Base-by-base conservation (phyloP, 345 rosid species). In the Eucalyptus rudis region DNA sequence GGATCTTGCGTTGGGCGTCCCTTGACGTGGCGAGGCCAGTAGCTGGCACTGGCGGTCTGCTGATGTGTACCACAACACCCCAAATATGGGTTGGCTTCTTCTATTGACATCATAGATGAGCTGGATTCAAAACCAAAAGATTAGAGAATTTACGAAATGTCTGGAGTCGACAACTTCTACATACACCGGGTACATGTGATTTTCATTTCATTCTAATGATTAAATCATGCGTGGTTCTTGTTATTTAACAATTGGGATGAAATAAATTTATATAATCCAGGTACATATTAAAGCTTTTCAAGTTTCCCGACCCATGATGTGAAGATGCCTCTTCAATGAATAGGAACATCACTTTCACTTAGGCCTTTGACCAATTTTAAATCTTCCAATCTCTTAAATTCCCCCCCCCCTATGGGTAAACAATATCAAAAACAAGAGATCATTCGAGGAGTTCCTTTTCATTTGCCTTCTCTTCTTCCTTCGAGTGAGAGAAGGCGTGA, bases 281-380 rank as follows among this genome's bases (percentile, higher is more conserved):
- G 2, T 68, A 19, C 7, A 10, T 36, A 19, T 13, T 36, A 4
- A 36, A 10, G 7, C 13, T 10, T 19, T 10, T 36, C 45, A 36
- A 19, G 13, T 68, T 17, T 9, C 2, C 0, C 4, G 3, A 2
- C 15, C 4, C 13, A 5, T 19, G 27, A 10, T 20, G 15, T 36
- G 4, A 76, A 10, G 83, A 7, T 10, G 40, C 33, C 11, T 64
- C 10, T 15, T 64, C 0, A 1, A n/a, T 7, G 20, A 64, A 4
- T n/a, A 1, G 43, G 27, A 17, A 19, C 6, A 44, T 20, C 47
- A 19, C 27, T 76, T 36, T 36, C 15, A 10, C 47, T 76, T 40
- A 36, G 47, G 5, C 2, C 45, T 36, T n/a, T 2, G 2, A 20
- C 3, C 83, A 10, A 76, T 20, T 10, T 76, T 76, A n/a, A 12